phyloP scores from a whole-genome alignment of 140 eudicot species.

The Flaveria floridana region DNA sequence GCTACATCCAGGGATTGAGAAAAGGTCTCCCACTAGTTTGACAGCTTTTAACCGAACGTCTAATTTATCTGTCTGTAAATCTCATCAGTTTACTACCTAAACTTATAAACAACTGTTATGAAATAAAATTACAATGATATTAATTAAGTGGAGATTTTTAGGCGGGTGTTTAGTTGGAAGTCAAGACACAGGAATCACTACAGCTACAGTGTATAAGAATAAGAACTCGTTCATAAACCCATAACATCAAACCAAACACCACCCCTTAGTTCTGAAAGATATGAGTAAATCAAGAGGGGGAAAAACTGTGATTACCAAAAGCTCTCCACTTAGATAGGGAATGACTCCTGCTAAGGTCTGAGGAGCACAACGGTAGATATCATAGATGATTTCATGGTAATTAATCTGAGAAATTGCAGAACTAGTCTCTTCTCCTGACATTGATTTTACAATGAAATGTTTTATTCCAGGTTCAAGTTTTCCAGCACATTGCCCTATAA shows the following conservation, averaged over 20 bases:
- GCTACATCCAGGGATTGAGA: conserved; percentile 63
- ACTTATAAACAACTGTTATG: conserved; percentile 16
- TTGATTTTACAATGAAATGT: conserved; percentile 75
- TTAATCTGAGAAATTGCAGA: conserved; percentile 48
- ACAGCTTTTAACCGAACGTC: conserved; percentile 81
- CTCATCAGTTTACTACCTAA: conserved; percentile 29
- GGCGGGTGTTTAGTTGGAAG: background rate
- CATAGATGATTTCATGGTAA: conserved; percentile 78
- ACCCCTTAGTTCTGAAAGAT: background rate
- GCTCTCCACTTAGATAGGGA: conserved; percentile 85
- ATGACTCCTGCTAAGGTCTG: conserved; percentile 77
- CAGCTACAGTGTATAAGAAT: background rate
- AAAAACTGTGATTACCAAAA: conserved; percentile 55
- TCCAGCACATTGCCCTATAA: conserved; percentile 69
- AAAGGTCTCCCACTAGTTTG: conserved; percentile 76
- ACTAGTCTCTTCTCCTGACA: conserved; percentile 75
- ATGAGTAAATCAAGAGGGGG: background rate
- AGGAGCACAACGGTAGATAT: conserved; percentile 85
- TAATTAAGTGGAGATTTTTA: conserved; percentile 9
- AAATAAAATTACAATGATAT: conserved; percentile 5
- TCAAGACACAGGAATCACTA: background rate
- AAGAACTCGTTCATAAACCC: background rate
- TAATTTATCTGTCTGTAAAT: conserved; percentile 68
- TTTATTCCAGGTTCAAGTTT: conserved; percentile 87
- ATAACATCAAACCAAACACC: background rate